Percentiles rank a stretch among this genome's conserved stretches.
These are phyloP conservation scores for Mortierella sp. DNA, from an alignment of 371 early-diverging fungal genomes.

Conservation along the genomic window DNA sequence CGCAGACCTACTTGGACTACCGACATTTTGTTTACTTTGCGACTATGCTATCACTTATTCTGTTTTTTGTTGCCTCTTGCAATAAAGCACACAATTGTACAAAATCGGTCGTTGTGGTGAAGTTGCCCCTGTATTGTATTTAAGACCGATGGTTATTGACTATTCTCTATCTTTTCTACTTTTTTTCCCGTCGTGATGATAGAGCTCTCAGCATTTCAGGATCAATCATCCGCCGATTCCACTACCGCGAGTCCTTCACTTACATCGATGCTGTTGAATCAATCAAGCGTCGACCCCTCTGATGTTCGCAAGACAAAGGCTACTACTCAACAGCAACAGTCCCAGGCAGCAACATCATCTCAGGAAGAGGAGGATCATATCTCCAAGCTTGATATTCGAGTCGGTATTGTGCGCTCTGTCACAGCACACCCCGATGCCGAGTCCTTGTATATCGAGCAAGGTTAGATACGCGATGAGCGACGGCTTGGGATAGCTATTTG, in stretches of 20 bases:
- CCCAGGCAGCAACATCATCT: background rate
- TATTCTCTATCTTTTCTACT: background rate
- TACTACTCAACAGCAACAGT: background rate
- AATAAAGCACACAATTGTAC: background rate
- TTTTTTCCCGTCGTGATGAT: background rate
- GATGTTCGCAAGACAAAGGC: background rate
- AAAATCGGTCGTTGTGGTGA: background rate
- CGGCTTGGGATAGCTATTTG: background rate
- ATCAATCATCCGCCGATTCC: constrained; percentile 3
- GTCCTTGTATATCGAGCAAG: constrained; percentile 83
- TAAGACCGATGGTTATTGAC: background rate
- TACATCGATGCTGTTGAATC: constrained; percentile 34
- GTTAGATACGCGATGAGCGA: constrained; percentile 28
- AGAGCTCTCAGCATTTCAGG: background rate
- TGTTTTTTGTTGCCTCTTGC: background rate
- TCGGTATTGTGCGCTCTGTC: constrained; percentile 79
- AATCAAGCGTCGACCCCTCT: constrained; percentile 8
- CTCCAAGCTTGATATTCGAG: constrained; percentile 78
- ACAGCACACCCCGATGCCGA: constrained; percentile 80
- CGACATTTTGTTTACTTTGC: background rate
- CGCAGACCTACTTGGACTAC: background rate
- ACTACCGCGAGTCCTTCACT: constrained; percentile 18
- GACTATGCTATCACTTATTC: background rate
- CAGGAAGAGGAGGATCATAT: constrained; percentile 62
- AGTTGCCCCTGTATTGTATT: background rate